phyloP scores from a whole-genome alignment of 352 stramenopile genomes.

The Globisporangium paroecandrum region DNA sequence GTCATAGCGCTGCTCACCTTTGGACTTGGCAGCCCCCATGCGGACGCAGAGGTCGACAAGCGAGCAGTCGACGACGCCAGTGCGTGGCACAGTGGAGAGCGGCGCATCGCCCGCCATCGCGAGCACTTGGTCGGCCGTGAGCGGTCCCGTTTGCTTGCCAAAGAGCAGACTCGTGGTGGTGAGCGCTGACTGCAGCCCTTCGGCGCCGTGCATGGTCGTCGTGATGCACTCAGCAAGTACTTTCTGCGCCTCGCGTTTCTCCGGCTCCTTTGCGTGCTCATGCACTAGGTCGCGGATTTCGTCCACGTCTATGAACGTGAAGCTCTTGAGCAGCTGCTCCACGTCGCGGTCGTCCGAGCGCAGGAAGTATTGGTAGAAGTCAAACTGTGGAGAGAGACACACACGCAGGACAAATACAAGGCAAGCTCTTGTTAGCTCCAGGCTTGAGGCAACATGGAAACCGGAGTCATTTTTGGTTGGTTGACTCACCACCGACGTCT shows the following conservation, averaged over 20 bases:
- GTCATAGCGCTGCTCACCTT: slow-evolving; percentile 44
- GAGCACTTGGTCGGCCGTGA: slow-evolving; percentile 70
- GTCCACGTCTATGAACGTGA: slow-evolving; percentile 95
- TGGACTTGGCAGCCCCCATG: slow-evolving; percentile 89
- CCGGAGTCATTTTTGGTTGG: not conserved
- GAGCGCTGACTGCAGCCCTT: slow-evolving; percentile 67
- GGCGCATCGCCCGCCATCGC: slow-evolving; percentile 66
- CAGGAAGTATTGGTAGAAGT: slow-evolving; percentile 93
- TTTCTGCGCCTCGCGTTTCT: slow-evolving; percentile 75
- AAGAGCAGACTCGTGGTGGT: slow-evolving; percentile 68
- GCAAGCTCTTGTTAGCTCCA: not conserved
- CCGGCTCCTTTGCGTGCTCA: slow-evolving; percentile 69
- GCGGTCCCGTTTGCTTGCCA: slow-evolving; percentile 48
- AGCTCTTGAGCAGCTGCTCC: slow-evolving; percentile 95
- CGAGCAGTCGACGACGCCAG: slow-evolving; percentile 63
- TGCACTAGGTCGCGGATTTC: slow-evolving; percentile 89
- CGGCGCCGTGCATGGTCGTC: slow-evolving; percentile 90
- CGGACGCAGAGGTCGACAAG: slow-evolving; percentile 91
- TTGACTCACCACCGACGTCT: slow-evolving; percentile 92
- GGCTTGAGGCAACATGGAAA: not conserved
- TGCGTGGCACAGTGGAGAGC: slow-evolving; percentile 28
- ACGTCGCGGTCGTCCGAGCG: slow-evolving; percentile 90
- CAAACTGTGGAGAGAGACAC: slow-evolving; percentile 47
- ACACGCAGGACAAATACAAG: not conserved
- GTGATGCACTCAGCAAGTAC: slow-evolving; percentile 84